phyloP scores from a whole-genome alignment of 495 filamentous ascomycete species.

The Neurospora sp. region DNA sequence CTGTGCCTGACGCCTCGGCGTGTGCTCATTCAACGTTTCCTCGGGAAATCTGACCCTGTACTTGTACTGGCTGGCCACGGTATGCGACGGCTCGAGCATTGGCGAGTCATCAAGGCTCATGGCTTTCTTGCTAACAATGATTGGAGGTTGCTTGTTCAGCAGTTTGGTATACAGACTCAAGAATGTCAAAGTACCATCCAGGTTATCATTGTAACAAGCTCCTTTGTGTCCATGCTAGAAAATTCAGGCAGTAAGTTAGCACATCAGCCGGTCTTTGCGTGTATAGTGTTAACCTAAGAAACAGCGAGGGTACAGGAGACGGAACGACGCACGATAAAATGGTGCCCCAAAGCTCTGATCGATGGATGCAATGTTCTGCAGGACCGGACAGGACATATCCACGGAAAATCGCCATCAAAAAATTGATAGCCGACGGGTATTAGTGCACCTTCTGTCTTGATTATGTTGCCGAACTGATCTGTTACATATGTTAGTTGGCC shows the following conservation, averaged over 20 bases:
- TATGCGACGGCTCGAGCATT: neutral
- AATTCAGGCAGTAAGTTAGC: neutral
- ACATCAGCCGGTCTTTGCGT: neutral
- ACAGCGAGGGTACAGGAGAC: too few species aligned
- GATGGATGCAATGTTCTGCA: constrained; percentile 13
- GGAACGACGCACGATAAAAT: constrained; percentile 16
- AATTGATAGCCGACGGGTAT: constrained; percentile 16
- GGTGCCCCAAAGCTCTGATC: constrained; percentile 12
- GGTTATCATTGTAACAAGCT: constrained; percentile 13
- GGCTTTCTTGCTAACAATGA: constrained; percentile 9
- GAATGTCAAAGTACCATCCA: constrained; percentile 17
- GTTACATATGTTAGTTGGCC: neutral
- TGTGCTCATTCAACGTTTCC: neutral
- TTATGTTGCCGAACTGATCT: neutral
- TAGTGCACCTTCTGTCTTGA: constrained; percentile 13
- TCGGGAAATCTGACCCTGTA: neutral
- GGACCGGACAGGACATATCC: constrained; percentile 22
- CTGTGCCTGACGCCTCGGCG: neutral
- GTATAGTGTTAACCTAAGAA: neutral
- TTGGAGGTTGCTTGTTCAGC: neutral
- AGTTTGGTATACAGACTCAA: constrained; percentile 8
- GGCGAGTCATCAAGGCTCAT: constrained; percentile 8
- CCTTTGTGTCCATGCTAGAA: constrained; percentile 9
- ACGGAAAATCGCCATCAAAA: constrained; percentile 9
- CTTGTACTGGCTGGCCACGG: neutral